A percentile compares a stretch with the other conserved stretches of the same genome.
These are phyloP conservation scores for Aspergillus udagawae DNA, from an alignment of 2,329 filamentous ascomycete genomes.

Conservation along the genomic window DNA sequence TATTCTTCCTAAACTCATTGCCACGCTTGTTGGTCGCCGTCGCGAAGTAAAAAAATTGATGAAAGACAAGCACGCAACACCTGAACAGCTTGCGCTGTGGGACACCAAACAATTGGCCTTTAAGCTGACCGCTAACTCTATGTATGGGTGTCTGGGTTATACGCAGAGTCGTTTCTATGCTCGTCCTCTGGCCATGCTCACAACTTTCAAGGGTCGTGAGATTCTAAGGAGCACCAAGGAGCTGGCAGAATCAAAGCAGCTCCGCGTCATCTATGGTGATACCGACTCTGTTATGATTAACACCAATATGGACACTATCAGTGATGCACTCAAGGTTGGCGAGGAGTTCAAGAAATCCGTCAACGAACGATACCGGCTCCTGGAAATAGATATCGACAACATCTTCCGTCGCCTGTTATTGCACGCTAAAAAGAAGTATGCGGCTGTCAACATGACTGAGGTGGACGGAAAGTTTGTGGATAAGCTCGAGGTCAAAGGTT, in stretches of 20 bases:
- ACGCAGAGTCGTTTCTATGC: constrained; percentile 97
- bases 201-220: constrained; percentile 94
- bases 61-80: constrained; percentile 85
- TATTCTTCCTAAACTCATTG: constrained; percentile 84
- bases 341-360: constrained; percentile 93
- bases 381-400: constrained; percentile 98
- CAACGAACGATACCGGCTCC: constrained; percentile 84
- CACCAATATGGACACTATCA: constrained; percentile 90
- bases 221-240: constrained; percentile 96
- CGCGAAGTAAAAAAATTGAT: constrained; percentile 93
- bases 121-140: constrained; percentile 97
- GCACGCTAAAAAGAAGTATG: constrained; percentile 99
- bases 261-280: constrained; percentile 97
- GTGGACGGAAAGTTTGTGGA: constrained; percentile 85
- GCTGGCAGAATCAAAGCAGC: constrained; percentile 81
- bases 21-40: constrained; percentile 82
- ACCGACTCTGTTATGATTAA: constrained; percentile 99
- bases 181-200: constrained; percentile 88
- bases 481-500: constrained; percentile 95
- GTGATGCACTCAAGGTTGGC: constrained; percentile 85
- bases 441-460: constrained; percentile 89
- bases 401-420: constrained; percentile 89
- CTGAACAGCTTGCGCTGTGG: constrained; percentile 88
- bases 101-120: constrained; percentile 96
- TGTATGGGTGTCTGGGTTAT: constrained; percentile 98